Evolutionary conservation across 345 rosid genomes (phyloP).

Genomic region (Abelmoschus esculentus): DNA sequence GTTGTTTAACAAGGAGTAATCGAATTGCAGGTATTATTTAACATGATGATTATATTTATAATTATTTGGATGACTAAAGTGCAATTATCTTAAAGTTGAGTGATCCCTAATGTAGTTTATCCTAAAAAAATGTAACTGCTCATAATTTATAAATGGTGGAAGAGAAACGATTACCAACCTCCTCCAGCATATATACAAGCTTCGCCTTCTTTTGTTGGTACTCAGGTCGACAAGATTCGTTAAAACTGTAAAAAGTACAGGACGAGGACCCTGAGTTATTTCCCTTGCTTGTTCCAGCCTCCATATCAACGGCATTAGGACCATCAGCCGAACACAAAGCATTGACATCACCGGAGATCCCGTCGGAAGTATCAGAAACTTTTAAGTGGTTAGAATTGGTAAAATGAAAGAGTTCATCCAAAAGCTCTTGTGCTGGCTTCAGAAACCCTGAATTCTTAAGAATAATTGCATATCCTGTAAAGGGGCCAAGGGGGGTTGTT

Average conservation of each 20-base stretch:
- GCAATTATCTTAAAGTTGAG: too few relatives aligned
- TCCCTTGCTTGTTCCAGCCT: slow-evolving; percentile 5
- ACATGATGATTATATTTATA: too few relatives aligned
- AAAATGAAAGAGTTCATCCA: slow-evolving; percentile 36
- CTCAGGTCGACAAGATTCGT: slow-evolving; percentile 31
- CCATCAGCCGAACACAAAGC: slow-evolving; percentile 18
- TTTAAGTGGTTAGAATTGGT: slow-evolving; percentile 12
- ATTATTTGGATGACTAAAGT: too few relatives aligned
- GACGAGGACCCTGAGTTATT: slow-evolving; percentile 16
- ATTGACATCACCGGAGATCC: slow-evolving; percentile 20
- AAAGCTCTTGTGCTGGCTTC: slow-evolving; percentile 43
- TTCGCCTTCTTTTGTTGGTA: slow-evolving; percentile 48
- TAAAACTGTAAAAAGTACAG: slow-evolving; percentile 22
- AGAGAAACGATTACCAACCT: slow-evolving; percentile 31
- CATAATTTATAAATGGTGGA: not conserved
- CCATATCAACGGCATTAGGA: slow-evolving; percentile 13
- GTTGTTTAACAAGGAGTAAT: too few relatives aligned
- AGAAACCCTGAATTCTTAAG: slow-evolving; percentile 52
- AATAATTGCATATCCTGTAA: slow-evolving; percentile 64
- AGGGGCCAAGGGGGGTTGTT: slow-evolving; percentile 60
- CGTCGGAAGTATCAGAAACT: slow-evolving; percentile 9
- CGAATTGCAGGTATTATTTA: too few relatives aligned
- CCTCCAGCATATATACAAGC: slow-evolving; percentile 48
- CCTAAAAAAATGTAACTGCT: too few relatives aligned
- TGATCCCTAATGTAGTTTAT: too few relatives aligned